Conservation (phyloP, 139 green algal species). For the Diplosphaera chodatii region DNA sequence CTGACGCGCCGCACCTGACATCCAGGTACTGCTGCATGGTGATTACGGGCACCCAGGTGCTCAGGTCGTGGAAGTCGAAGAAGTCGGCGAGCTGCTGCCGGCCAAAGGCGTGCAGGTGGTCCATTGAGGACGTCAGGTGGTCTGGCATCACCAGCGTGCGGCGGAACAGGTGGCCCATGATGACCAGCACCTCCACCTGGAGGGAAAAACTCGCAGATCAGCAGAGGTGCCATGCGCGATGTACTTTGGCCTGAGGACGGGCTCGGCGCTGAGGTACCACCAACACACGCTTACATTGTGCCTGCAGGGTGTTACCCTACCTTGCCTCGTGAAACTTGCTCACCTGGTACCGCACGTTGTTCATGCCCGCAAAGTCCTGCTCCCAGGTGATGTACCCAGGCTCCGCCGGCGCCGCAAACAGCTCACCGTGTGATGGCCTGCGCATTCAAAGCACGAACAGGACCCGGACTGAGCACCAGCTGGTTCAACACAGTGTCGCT, state of each 20-base stretch:
- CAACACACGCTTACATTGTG: too few species aligned
- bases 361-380: neutral
- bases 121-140: neutral
- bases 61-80: neutral
- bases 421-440: neutral
- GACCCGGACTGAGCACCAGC: too few species aligned
- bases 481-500: too few species aligned
- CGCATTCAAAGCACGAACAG: too few species aligned
- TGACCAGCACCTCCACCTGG: neutral
- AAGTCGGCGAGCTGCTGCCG: neutral
- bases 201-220: neutral
- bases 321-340: neutral
- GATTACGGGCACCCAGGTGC: neutral
- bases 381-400: neutral
- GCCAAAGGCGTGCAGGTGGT: neutral
- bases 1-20: neutral
- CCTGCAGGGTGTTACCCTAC: too few species aligned
- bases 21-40: neutral
- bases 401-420: neutral
- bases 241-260: too few species aligned
- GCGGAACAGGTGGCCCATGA: neutral
- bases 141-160: neutral
- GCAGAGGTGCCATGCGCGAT: too few species aligned
- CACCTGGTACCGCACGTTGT: neutral
- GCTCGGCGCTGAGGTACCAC: too few species aligned